These are phyloP conservation scores for Ophiostoma populinum DNA, from an alignment of 2,329 filamentous ascomycete species.

Conservation along the genomic window DNA sequence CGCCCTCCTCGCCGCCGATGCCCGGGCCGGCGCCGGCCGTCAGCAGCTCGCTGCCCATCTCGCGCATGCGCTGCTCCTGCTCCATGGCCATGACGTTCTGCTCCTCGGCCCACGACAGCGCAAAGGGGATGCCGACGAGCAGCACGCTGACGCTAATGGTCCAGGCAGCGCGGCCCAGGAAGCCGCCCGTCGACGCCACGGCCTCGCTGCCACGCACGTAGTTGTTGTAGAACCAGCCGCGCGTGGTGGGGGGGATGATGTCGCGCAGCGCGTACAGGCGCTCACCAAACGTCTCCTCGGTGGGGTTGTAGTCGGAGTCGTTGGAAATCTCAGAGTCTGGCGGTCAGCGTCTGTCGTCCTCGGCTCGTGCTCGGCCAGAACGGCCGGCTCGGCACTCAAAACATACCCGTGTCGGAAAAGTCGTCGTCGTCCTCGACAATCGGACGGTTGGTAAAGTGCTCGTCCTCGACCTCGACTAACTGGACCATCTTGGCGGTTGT, in stretches of 20 bases:
- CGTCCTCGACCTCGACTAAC: slow-evolving; percentile 90
- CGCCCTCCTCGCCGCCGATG: slow-evolving; percentile 15
- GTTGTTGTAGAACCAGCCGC: slow-evolving; percentile 48
- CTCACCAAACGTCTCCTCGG: slow-evolving; percentile 43
- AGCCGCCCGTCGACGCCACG: slow-evolving; percentile 42
- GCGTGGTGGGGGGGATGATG: slow-evolving; percentile 56
- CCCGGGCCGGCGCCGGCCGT: slow-evolving; percentile 26
- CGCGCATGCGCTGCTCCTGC: slow-evolving; percentile 89
- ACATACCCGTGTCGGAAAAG: slow-evolving; percentile 77
- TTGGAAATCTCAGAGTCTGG: slow-evolving; percentile 71
- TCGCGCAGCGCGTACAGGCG: slow-evolving; percentile 57
- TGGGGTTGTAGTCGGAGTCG: slow-evolving; percentile 52
- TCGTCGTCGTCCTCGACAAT: slow-evolving; percentile 64
- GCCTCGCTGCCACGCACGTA: slow-evolving; percentile 36
- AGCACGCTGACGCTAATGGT: slow-evolving; percentile 79
- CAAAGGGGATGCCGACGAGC: slow-evolving; percentile 82
- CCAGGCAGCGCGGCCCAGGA: slow-evolving; percentile 79
- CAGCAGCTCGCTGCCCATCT: slow-evolving; percentile 62
- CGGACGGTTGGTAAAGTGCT: slow-evolving; percentile 68
- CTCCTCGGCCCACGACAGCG: slow-evolving; percentile 84
- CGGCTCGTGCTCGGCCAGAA: background rate
- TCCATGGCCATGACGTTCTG: slow-evolving; percentile 96
- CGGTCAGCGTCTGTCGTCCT: background rate
- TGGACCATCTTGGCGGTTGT: slow-evolving; percentile 53
- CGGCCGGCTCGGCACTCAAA: no score